A percentile compares a stretch with the other conserved stretches of the same genome.
phyloP scores from a whole-genome alignment of 2,329 filamentous ascomycete species.

The Penicillium sp. region DNA sequence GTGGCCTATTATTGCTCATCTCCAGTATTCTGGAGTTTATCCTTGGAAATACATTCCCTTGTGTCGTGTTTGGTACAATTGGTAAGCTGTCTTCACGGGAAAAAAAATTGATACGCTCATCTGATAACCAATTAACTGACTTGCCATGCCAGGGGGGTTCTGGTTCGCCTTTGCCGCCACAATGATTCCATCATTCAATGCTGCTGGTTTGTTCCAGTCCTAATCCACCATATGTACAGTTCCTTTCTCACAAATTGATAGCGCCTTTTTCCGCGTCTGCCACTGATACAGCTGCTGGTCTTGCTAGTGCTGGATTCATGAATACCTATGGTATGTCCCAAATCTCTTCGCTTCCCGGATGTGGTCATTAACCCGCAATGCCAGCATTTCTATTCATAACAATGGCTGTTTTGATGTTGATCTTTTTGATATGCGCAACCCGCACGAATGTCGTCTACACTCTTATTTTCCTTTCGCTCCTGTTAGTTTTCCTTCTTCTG shows the following conservation, averaged over 20 bases:
- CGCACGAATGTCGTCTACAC: slow-evolving; percentile 71
- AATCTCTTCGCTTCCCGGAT: too few species aligned
- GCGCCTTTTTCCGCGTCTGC: too few species aligned
- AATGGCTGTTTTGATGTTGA: slow-evolving; percentile 37
- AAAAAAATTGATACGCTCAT: too few species aligned
- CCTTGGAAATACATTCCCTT: slow-evolving; percentile 61
- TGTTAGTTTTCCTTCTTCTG: slow-evolving; percentile 60
- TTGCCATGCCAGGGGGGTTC: slow-evolving; percentile 43
- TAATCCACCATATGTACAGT: slow-evolving; percentile 24
- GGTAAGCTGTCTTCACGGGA: slow-evolving; percentile 32
- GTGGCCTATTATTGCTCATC: slow-evolving; percentile 55
- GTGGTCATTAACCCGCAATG: not conserved
- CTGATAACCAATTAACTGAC: not conserved
- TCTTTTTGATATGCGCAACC: slow-evolving; percentile 66
- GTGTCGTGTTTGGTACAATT: slow-evolving; percentile 57
- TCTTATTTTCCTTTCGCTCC: slow-evolving; percentile 66
- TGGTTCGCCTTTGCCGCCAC: slow-evolving; percentile 58
- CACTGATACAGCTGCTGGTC: slow-evolving; percentile 6
- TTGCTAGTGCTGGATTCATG: slow-evolving; percentile 22
- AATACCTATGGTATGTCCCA: slow-evolving; percentile 23
- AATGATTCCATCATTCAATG: slow-evolving; percentile 55
- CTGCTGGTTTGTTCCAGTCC: slow-evolving; percentile 34
- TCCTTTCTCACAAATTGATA: too few species aligned
- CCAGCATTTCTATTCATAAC: slow-evolving; percentile 55
- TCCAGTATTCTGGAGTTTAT: slow-evolving; percentile 58